These are phyloP conservation scores for Tardiomyces digboiensis DNA, from an alignment of 1,139 yeast genomes.

Conservation along the genomic window DNA sequence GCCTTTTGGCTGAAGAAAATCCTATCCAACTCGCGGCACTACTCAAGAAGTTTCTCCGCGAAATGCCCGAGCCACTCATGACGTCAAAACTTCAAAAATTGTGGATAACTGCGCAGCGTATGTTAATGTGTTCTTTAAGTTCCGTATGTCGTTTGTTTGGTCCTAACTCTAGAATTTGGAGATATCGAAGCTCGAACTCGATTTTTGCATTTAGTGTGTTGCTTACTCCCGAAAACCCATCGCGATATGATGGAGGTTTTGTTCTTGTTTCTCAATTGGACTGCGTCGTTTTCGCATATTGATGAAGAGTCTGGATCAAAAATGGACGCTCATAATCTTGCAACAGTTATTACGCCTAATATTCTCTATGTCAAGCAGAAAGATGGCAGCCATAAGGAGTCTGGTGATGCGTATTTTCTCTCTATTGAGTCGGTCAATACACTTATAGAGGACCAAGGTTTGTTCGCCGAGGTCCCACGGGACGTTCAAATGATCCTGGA, in stretches of 20 bases:
- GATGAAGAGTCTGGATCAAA: slow-evolving; percentile 60
- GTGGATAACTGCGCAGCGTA: slow-evolving; percentile 68
- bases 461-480: slow-evolving; percentile 68
- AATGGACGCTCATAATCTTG: slow-evolving; percentile 93
- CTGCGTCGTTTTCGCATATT: slow-evolving; percentile 83
- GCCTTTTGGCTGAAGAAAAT: slow-evolving; percentile 66
- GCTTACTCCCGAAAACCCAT: slow-evolving; percentile 73
- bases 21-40: slow-evolving; percentile 94
- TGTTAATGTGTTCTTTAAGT: background rate
- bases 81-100: slow-evolving; percentile 68
- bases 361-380: slow-evolving; percentile 37
- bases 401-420: slow-evolving; percentile 73
- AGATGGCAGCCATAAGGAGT: slow-evolving; percentile 23
- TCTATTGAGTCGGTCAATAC: slow-evolving; percentile 89
- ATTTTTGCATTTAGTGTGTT: slow-evolving; percentile 60
- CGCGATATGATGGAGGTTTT: slow-evolving; percentile 85
- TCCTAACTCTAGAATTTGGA: slow-evolving; percentile 17
- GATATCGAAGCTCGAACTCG: slow-evolving; percentile 43
- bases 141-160: slow-evolving; percentile 15
- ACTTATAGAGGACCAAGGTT: slow-evolving; percentile 76
- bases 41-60: slow-evolving; percentile 85
- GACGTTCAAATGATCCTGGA: slow-evolving; percentile 28
- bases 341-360: slow-evolving; percentile 94
- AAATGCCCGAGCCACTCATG: slow-evolving; percentile 83
- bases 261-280: slow-evolving; percentile 86